Evolutionary conservation across 108 stramenopile species (phyloP), one percentile per base, ranked within the genome.

Genomic region (Nitzschia sp.): DNA sequence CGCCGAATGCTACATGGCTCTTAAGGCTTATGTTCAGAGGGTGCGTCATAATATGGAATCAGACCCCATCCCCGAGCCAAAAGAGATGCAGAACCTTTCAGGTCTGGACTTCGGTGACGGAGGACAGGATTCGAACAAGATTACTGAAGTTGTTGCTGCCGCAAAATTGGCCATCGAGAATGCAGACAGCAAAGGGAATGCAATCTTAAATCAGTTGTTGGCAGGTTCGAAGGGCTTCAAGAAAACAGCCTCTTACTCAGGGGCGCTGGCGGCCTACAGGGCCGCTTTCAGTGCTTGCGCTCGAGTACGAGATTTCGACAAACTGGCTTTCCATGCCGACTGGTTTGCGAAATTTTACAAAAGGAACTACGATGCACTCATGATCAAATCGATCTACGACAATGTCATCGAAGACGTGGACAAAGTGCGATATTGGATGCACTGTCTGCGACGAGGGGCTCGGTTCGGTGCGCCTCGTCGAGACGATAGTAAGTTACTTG

Each of bases 341-440:
- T 95, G 94, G 86, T 95, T 95, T 75, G 76, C 84, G 46, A 30
- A 71, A n/a, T 95, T 91, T 62, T 95, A 84, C 58, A 68, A 79
- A 35, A 68, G 94, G 45, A 95, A 95, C 66, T 95, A 91, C 61
- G 87, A 95, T 66, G 88, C 91, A 0, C 67, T 95, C 35, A 93
- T 93, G 91, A 84, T 94, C 15, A 74, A 85, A 26, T 91, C 86
- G 8, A 57, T 94, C 28, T 87, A 78, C 66, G 87, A 89, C 17
- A 93, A 90, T 73, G 74, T 93, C 5, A 79, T 88, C 9, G 84
- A 88, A 36, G 81, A 95, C 71, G 85, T 91, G 30, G 94, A 95
- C 66, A 76, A 79, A 26, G 91, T 91, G 4, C 75, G 94, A 31
- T 63, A 80, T 29, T 95, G 94, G 94, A 26, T 76, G 46, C 68